Conservation (phyloP, 139 green algal genomes). For the Chlorella sorokiniana region DNA sequence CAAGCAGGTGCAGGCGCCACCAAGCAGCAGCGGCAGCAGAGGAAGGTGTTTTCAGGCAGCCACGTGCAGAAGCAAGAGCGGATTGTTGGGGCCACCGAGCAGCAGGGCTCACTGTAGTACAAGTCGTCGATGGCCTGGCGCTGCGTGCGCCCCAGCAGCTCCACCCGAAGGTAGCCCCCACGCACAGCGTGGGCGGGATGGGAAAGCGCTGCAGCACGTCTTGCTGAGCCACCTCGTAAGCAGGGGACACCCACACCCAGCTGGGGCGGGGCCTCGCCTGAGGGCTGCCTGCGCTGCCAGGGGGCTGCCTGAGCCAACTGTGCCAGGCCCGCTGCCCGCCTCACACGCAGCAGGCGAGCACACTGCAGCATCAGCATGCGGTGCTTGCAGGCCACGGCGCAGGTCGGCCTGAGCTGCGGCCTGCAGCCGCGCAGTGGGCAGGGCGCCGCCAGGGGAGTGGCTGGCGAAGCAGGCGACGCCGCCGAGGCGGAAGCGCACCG, state of each 20-base stretch:
- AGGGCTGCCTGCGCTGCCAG: neutral
- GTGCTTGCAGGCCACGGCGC: neutral
- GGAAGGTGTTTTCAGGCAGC: too few species aligned
- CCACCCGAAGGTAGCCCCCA: conserved; percentile 36
- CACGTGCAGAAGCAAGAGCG: neutral
- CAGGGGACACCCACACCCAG: conserved; percentile 21
- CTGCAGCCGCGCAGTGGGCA: neutral
- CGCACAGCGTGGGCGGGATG: conserved; percentile 33
- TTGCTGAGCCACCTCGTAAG: neutral
- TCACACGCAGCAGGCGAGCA: neutral
- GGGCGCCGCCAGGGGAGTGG: neutral
- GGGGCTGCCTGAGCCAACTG: neutral
- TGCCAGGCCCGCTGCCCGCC: neutral
- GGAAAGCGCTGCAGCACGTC: conserved; percentile 39
- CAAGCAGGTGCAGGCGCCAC: too few species aligned
- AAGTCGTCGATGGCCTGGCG: conserved; percentile 39
- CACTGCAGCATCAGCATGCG: neutral
- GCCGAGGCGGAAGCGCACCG: conserved; percentile 37
- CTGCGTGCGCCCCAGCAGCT: conserved; percentile 44
- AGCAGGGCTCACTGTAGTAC: conserved; percentile 33
- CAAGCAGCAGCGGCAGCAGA: too few species aligned
- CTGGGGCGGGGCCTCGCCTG: too few species aligned
- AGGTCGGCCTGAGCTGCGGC: neutral
- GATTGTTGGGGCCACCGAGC: too few species aligned
- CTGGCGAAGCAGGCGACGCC: conserved; percentile 34